Conservation (phyloP, 2,329 filamentous ascomycete species). For the Penicillium fuscoglaucum region DNA sequence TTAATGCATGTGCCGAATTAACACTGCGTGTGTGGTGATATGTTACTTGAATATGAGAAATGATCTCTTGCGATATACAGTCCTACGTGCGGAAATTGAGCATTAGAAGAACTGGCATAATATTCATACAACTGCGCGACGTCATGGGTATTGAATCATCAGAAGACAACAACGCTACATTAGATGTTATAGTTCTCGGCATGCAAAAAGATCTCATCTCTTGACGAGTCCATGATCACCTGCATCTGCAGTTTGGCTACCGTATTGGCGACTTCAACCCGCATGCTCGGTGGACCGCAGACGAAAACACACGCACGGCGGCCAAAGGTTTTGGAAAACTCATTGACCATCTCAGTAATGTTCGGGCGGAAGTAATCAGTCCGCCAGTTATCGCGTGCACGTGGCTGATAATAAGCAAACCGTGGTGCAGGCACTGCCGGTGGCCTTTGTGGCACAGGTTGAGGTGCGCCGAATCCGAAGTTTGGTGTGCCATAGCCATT, state of each 20-base stretch:
- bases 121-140: background rate
- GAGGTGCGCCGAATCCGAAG: conserved; percentile 79
- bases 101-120: background rate
- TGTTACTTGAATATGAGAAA: background rate
- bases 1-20: background rate
- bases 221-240: conserved; percentile 74
- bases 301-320: conserved; percentile 86
- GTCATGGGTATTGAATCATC: conserved; percentile 21
- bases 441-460: conserved; percentile 84
- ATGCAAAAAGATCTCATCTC: conserved; percentile 91
- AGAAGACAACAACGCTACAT: conserved; percentile 23
- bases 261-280: conserved; percentile 81
- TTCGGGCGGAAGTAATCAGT: conserved; percentile 91
- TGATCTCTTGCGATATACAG: background rate
- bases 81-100: background rate
- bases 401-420: conserved; percentile 71
- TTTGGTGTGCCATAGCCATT: conserved; percentile 33
- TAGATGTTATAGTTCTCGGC: conserved; percentile 92
- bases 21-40: background rate
- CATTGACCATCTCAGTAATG: conserved; percentile 79
- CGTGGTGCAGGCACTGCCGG: conserved; percentile 76
- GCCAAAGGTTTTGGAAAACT: conserved; percentile 80
- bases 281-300: conserved; percentile 84
- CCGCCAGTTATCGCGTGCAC: conserved; percentile 70
- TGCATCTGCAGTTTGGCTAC: conserved; percentile 79